phyloP scores from a whole-genome alignment of 345 rosid genomes.

The Streptanthus diversifolius region DNA sequence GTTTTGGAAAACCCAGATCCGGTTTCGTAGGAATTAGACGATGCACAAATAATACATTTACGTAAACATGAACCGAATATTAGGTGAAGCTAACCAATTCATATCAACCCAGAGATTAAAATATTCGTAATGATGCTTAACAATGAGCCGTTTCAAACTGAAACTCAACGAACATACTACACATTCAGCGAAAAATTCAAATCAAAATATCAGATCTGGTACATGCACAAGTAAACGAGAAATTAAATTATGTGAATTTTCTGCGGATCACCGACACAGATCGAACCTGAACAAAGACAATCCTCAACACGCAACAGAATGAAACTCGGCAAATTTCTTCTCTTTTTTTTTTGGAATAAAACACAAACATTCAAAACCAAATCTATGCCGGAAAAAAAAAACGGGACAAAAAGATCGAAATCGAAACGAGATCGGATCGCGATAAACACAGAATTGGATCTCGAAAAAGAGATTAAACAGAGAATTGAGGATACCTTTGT shows the following conservation, averaged over 20 bases:
- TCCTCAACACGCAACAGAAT: not conserved
- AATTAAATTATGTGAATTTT: constrained; percentile 17
- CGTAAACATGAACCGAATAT: constrained; percentile 2
- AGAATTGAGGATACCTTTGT: constrained; percentile 13
- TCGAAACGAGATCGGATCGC: constrained; percentile 33
- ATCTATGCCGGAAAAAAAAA: not conserved
- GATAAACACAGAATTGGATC: constrained; percentile 12
- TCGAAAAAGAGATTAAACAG: not conserved
- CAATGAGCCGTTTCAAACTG: not conserved
- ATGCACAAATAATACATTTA: constrained; percentile 5
- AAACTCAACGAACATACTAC: not conserved
- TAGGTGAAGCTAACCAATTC: constrained; percentile 2
- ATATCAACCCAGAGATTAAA: not conserved
- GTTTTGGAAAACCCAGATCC: not conserved
- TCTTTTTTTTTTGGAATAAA: not conserved
- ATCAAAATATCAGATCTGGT: constrained; percentile 31
- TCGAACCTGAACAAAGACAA: constrained; percentile 15
- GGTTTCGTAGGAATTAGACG: not conserved
- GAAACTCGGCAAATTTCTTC: not conserved
- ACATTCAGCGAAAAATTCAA: not conserved
- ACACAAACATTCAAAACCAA: constrained; percentile 12
- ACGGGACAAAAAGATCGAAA: constrained; percentile 9
- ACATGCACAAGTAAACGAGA: constrained; percentile 26
- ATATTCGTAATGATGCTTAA: constrained; percentile 11
- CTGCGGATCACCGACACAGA: constrained; percentile 36